Evolutionary conservation across 345 rosid species (phyloP), one percentile per base, ranked within the genome.

Genomic region (Populus tremula): DNA sequence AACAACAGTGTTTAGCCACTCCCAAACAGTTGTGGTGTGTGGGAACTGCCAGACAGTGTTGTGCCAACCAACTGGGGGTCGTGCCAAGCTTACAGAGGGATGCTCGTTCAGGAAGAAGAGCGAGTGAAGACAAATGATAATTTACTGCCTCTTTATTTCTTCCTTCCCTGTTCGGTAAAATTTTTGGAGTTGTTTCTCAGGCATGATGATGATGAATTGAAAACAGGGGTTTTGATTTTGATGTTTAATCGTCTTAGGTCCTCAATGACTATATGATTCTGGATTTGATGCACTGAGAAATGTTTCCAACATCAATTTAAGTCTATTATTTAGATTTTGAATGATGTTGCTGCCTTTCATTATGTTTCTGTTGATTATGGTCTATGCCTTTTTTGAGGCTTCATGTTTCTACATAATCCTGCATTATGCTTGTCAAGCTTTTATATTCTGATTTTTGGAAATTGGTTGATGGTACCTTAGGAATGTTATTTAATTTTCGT

Each of bases 61-160:
- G 69, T 74, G 77, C 77, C 77, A 74, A n/a, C 77, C 77, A 7
- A 63, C 77, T n/a, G 77, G 77, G 14, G 77, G 77, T n/a, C 77
- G 77, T 61, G 77, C 77, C 36, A 74, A 65, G 69, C 69, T 74
- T 74, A 72, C 76, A 36, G 76, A 72, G 50, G 76, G 76, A 8
- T 72, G 76, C 67, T 72, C 76, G 25, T 72, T 72, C 67, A 39
- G 76, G 33, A 72, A 65, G 43, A 72, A 72, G 76, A 65, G 76
- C 29, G 76, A 72, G 62, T 74, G 56, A 74, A 41, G 16, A 27
- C 41, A 18, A 18, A 41, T 29, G 29, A 59, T 59, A 59, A 23
- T 59, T 59, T 59, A 59, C 5, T n/a, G 6, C 25, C 63, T 59
- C 53, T 16, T 59, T 59, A n/a, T n/a, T n/a, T 59, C 13, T 23